Evolutionary conservation across 2,329 filamentous ascomycete genomes (phyloP).

Genomic region (Sclerotinia spermophila): DNA sequence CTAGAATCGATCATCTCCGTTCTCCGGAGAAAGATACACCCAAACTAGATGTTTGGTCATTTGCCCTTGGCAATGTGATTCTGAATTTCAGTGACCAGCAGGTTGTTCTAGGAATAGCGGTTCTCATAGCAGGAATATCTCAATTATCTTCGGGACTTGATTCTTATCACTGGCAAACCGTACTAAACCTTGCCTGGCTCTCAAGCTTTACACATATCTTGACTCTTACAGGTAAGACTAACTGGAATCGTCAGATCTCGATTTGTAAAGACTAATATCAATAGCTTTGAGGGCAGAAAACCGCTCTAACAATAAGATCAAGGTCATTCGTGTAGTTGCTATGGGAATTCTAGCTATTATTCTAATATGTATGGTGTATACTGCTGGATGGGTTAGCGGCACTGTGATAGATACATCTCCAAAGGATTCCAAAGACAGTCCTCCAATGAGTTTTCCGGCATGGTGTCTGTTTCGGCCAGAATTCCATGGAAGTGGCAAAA

Average conservation of each 20-base stretch:
- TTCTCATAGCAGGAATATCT: not conserved
- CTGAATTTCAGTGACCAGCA: not conserved
- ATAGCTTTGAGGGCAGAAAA: not conserved
- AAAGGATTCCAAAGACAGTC: not conserved
- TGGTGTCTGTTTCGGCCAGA: not conserved
- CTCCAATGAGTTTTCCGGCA: not conserved
- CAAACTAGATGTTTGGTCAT: not conserved
- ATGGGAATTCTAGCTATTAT: not conserved
- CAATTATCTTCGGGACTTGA: not conserved
- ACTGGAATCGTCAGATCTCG: not conserved
- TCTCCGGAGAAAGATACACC: not conserved
- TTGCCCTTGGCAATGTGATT: not conserved
- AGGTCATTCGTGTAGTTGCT: not conserved
- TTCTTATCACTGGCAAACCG: not conserved
- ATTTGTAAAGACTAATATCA: not conserved
- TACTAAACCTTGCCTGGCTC: not conserved
- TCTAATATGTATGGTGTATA: not conserved
- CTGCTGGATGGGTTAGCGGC: not conserved
- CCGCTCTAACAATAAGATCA: not conserved
- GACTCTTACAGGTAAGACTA: not conserved
- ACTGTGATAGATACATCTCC: not conserved
- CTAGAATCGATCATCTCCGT: not conserved
- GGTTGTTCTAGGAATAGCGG: not conserved
- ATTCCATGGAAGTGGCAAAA: not conserved
- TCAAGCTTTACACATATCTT: not conserved